Evolutionary conservation across 2,329 filamentous ascomycete species (phyloP).

Genomic region (Colletotrichum chlorophyti): DNA sequence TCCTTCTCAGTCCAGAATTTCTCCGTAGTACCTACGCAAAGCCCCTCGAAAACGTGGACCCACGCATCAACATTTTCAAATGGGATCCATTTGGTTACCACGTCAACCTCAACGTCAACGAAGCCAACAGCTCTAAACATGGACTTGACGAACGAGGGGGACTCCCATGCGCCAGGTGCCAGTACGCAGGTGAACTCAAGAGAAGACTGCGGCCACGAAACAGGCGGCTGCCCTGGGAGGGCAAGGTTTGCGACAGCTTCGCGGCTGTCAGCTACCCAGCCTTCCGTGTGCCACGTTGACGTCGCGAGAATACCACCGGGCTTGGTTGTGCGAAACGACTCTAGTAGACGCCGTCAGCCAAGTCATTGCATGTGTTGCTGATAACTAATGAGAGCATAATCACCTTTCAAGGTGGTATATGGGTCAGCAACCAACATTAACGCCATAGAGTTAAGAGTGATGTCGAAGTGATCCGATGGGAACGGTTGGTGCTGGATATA

Average conservation of each 20-base stretch:
- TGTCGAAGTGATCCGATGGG: background rate
- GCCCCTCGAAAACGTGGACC: background rate
- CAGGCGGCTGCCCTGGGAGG: background rate
- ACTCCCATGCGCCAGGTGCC: conserved; percentile 5
- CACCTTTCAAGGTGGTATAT: background rate
- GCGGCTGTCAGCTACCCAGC: conserved; percentile 5
- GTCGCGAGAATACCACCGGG: conserved; percentile 8
- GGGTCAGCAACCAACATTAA: conserved; percentile 9
- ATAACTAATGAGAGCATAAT: background rate
- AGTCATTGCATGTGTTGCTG: no score
- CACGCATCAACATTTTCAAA: background rate
- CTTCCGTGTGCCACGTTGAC: conserved; percentile 4
- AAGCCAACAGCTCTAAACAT: conserved; percentile 10
- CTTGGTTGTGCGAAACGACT: conserved; percentile 2
- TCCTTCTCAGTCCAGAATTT: conserved; percentile 5
- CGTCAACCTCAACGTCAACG: conserved; percentile 6
- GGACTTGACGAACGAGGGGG: background rate
- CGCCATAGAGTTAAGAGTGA: conserved; percentile 1
- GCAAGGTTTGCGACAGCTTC: background rate
- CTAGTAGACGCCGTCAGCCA: background rate
- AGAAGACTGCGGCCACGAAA: conserved; percentile 8
- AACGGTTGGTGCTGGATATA: background rate
- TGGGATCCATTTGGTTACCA: background rate
- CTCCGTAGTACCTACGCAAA: conserved; percentile 3
- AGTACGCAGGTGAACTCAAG: background rate